Evolutionary conservation across 768 basidiomycete genomes (phyloP), one percentile per base, ranked within the genome.

Genomic region (Auriscalpium microsporum): DNA sequence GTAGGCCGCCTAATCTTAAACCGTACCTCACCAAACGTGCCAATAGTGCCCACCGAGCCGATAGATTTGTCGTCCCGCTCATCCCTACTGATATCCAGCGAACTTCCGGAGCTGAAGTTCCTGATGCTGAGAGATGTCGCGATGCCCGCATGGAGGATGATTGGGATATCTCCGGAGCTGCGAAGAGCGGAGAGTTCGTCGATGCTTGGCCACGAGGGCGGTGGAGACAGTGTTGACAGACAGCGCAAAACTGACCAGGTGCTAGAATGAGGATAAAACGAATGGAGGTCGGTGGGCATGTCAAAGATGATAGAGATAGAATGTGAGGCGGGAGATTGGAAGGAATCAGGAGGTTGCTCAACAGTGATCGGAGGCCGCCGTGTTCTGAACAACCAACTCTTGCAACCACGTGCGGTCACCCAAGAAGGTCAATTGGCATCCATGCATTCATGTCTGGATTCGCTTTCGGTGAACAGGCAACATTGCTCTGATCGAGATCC

Each of bases 101-200:
- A 17, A 35, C 10, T 14, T 10, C 37, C 46, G 33, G 47, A 36
- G 54, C 28, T 54, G 21, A n/a, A 45, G 46, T 8, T 50, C 7
- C 8, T 1, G 40, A 42, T 17, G 28, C 28, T 28, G 40, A 42
- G 1, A 42, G 40, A 2, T 40, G 48, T 47, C 40, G n/a, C 44
- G 5, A 52, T 33, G 11, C 53, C 58, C n/a, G 21, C n/a, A 36
- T 57, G 53, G 19, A 62, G 49, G 14, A 57, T 49, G 34, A 62
- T 3, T n/a, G 61, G 61, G 35, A 62, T 57, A n/a, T 52, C 60
- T 36, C 61, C 61, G 13, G 54, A 40, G 46, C 56, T 54, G 45
- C 48, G 38, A 8, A 51, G 23, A 45, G 52, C 37, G 35, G 56
- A n/a, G 28, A 55, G 45, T 16, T 52, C 36, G 48, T 53, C 51